These are phyloP conservation scores for Leucocoprinus birnbaumii DNA, from an alignment of 768 basidiomycete species.

Conservation along the genomic window DNA sequence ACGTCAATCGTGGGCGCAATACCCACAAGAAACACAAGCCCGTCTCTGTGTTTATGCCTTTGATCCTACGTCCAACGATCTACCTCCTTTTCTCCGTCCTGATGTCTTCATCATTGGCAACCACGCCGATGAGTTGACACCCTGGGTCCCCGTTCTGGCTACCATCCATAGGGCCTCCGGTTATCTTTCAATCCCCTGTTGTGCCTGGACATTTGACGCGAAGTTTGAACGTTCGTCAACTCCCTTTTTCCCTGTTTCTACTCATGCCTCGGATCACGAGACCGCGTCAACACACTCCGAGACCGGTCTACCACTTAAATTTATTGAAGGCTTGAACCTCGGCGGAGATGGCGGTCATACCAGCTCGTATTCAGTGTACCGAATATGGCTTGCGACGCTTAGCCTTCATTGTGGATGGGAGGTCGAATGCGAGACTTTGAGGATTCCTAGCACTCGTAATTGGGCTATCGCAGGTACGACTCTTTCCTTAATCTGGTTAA, in stretches of 20 bases:
- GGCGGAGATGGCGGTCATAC: slow-evolving; percentile 58
- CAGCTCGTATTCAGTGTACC: slow-evolving; percentile 78
- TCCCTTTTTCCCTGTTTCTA: slow-evolving; percentile 25
- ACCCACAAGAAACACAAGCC: slow-evolving; percentile 59
- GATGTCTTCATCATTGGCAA: slow-evolving; percentile 86
- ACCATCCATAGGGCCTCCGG: slow-evolving; percentile 58
- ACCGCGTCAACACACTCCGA: neutral
- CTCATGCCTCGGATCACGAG: neutral
- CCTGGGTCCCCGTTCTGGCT: slow-evolving; percentile 87
- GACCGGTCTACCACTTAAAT: slow-evolving; percentile 15
- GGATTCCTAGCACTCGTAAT: slow-evolving; percentile 92
- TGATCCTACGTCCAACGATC: slow-evolving; percentile 45
- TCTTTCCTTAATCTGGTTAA: neutral
- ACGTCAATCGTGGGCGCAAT: slow-evolving; percentile 81
- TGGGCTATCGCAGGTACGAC: slow-evolving; percentile 86
- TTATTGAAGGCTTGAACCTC: slow-evolving; percentile 45
- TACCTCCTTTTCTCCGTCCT: slow-evolving; percentile 27
- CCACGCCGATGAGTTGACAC: slow-evolving; percentile 95
- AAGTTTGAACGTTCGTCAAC: slow-evolving; percentile 53
- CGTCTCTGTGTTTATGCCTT: slow-evolving; percentile 68
- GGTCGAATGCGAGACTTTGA: slow-evolving; percentile 79
- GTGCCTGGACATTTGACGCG: slow-evolving; percentile 77
- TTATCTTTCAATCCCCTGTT: slow-evolving; percentile 87
- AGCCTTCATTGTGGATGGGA: slow-evolving; percentile 80
- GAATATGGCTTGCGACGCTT: slow-evolving; percentile 81